Evolutionary conservation across 1,139 yeast genomes (phyloP).

Genomic region (Hanseniaspora sp.): DNA sequence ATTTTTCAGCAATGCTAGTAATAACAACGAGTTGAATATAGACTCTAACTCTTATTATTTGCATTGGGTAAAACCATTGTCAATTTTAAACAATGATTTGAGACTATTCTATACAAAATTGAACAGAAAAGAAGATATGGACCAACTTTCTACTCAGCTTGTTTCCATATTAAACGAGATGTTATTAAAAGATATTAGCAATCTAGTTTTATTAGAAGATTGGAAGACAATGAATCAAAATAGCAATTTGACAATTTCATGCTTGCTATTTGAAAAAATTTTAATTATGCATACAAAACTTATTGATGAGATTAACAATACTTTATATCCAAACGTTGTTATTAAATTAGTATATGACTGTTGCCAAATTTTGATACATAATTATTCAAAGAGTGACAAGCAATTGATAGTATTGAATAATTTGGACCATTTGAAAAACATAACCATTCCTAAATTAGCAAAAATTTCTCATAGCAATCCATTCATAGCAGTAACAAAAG

Average conservation of each 20-base stretch:
- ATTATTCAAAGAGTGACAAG: not conserved
- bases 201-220: slow-evolving; percentile 9
- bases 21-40: not conserved
- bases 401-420: slow-evolving; percentile 7
- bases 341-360: not conserved
- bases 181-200: slow-evolving; percentile 2
- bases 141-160: not conserved
- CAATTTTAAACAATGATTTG: slow-evolving; percentile 3
- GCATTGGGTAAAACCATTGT: slow-evolving; percentile 5
- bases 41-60: not conserved
- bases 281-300: not conserved
- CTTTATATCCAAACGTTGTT: not conserved
- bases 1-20: not conserved
- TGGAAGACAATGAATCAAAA: slow-evolving; percentile 6
- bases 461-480: not conserved
- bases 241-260: slow-evolving; percentile 5
- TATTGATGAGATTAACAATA: not conserved
- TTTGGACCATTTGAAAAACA: slow-evolving; percentile 1
- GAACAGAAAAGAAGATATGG: not conserved
- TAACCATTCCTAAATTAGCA: not conserved
- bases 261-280: slow-evolving; percentile 2
- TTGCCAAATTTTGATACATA: not conserved
- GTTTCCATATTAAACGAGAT: not conserved
- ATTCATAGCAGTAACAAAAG: not conserved
- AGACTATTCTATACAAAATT: not conserved